Evolutionary conservation across 2,329 filamentous ascomycete species (phyloP).

Genomic region (Colletotrichum higginsianum): DNA sequence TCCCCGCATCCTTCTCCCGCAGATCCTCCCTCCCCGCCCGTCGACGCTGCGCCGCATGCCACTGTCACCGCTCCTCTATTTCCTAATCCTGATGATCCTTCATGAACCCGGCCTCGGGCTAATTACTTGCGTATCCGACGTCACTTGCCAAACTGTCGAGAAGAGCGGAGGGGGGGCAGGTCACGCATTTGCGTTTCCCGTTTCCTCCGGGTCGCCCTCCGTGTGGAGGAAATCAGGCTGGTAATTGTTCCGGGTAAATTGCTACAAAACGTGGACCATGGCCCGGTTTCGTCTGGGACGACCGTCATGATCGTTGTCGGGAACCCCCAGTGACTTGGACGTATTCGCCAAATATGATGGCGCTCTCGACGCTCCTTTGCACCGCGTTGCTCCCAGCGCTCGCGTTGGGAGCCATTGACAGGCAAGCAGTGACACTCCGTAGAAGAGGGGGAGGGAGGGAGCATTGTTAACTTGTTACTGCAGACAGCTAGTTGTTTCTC

Average conservation of each 20-base stretch:
- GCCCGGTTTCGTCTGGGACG: not conserved
- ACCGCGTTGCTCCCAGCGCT: slow-evolving; percentile 19
- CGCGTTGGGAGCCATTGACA: slow-evolving; percentile 6
- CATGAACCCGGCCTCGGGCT: slow-evolving; percentile 11
- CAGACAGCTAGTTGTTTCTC: slow-evolving; percentile 45
- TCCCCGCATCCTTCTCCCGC: not conserved
- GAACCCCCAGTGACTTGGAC: not conserved
- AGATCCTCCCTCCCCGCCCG: not conserved
- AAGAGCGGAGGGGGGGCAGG: slow-evolving; percentile 6
- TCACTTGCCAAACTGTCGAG: slow-evolving; percentile 5
- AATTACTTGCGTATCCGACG: slow-evolving; percentile 17
- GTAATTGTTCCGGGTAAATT: slow-evolving; percentile 31
- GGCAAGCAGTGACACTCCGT: not conserved
- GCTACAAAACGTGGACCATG: slow-evolving; percentile 19
- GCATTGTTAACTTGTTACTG: no score
- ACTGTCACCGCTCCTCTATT: not conserved
- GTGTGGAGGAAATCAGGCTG: slow-evolving; percentile 30
- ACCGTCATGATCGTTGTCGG: not conserved
- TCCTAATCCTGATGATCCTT: slow-evolving; percentile 4
- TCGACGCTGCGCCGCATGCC: not conserved
- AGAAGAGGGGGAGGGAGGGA: rapidly evolving
- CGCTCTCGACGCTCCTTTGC: not conserved
- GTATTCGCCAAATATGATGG: not conserved
- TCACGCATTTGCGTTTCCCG: not conserved
- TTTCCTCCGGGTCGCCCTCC: slow-evolving; percentile 19